Base-by-base conservation (phyloP, 495 filamentous ascomycete species). In the Amniculicola lignicola region DNA sequence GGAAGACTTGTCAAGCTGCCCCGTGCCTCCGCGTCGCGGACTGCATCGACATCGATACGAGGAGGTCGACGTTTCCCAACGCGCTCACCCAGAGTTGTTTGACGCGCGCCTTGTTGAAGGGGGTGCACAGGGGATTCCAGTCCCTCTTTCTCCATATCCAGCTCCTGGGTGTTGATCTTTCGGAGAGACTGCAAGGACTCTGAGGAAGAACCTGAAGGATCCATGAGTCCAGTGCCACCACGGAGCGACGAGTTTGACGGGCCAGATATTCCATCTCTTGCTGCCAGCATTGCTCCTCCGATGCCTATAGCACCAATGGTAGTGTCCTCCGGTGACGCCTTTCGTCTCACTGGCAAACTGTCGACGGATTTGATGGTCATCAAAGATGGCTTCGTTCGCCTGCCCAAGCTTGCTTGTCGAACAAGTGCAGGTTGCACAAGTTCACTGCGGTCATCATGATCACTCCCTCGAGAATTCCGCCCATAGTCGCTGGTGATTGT, bases 1-100 rank as follows among this genome's bases (percentile, higher is more conserved):
- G 90, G 86, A 45, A 98, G 72, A 70, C 90, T 95, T 4, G 93
- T 96, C 59, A 95, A 72, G 64, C 90, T 95, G 7, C 89, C 90
- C 58, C 90, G 81, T 10, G 85, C 78, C 62, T 93, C 87, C 18
- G 89, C 88, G 54, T 86, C 82, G 36, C 81, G 78, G 11, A 92
- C 83, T 10, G 87, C 87, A 67, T 86, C 83, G 33, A 96, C 81
- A 64, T 97, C 82, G 23, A 95, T 70, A 1, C 81, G 79, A 23
- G 88, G 86, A 38, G 89, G 90, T 65, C 86, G 75, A 48, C 81
- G 79, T 42, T 77, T 75, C 28, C 68, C 71, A 9, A 61, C 65
- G 24, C 65, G 71, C 11, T 72, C 74, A 31, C 59, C 68, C 41
- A 74, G 29, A 16, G 61, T 54, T 4, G 38, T 45, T 28, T 52